Evolutionary conservation across 1,284 basidiomycete species (phyloP), one percentile per base, ranked within the genome.

Genomic region (Austroboletus novae-zelandiae): DNA sequence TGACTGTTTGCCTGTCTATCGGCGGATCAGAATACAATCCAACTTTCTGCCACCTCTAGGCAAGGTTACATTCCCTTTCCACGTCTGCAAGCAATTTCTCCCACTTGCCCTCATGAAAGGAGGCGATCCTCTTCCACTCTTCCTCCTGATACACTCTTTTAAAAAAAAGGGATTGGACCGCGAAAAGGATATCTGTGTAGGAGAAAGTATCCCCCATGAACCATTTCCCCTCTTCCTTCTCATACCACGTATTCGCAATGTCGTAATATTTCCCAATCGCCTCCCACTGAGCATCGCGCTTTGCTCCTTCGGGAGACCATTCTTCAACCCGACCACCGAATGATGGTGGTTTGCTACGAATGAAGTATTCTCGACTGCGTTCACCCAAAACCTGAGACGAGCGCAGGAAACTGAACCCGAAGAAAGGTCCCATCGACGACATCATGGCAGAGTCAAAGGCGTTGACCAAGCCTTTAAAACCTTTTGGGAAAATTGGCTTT

Each of bases 401-500:
- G 36, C 65, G 62, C 27, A 63, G 15, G 20, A 50, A 0, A 20
- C 23, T 4, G 11, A 68, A 48, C n/a, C 34, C 47, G 9, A 44
- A n/a, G 13, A 43, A 36, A 3, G 15, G 23, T 7, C 29, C 50
- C 4, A 1, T 13, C 5, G 52, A 17, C 4, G 34, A 43, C 2
- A 14, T 1, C 43, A 61, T n/a, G 5, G 60, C 59, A 9, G 58
- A 46, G 0, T 60, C 49, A 43, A 73, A 68, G 2, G 66, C 67
- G 1, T 45, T 47, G 42, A 73, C 66, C 9, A 76, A 47, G 4
- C 58, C 67, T 11, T 60, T 43, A 2, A 68, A 66, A 20, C 61
- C 61, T 1, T 55, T 18, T 1, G 72, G 72, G 40, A 79, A 64
- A 15, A 75, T 49, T 0, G 68, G 71, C 3, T 68, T 70, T 25